Conservation (phyloP, 495 filamentous ascomycete genomes). For the Darksidea phi region DNA sequence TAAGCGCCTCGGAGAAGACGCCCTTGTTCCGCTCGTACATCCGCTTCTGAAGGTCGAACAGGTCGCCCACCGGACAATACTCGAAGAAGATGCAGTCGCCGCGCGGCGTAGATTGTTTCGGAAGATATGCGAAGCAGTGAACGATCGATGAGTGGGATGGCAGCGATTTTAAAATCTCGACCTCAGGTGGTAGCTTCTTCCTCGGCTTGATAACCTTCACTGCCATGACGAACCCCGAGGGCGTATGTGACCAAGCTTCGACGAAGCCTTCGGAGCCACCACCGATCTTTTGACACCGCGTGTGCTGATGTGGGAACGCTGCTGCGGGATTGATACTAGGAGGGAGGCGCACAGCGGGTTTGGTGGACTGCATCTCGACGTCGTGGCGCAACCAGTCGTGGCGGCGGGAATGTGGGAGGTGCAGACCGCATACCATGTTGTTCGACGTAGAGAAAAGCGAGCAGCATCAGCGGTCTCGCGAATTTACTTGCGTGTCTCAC, state of each 20-base stretch:
- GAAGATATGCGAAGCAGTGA: background rate
- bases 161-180: background rate
- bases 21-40: conserved; percentile 1
- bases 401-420: too few species aligned
- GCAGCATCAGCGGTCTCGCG: too few species aligned
- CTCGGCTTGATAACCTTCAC: background rate
- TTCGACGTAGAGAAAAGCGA: too few species aligned
- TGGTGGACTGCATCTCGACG: too few species aligned
- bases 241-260: background rate
- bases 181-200: background rate
- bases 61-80: background rate
- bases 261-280: background rate
- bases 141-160: background rate
- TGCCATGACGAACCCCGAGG: background rate
- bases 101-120: background rate
- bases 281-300: background rate
- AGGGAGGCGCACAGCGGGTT: too few species aligned
- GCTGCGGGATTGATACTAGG: background rate
- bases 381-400: too few species aligned
- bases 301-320: background rate
- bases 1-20: conserved; percentile 2
- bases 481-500: too few species aligned
- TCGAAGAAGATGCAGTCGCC: background rate
- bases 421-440: too few species aligned
- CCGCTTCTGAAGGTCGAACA: background rate